Evolutionary conservation across 208 protist genomes (phyloP).

Genomic region (Balamuthia mandrillaris): DNA sequence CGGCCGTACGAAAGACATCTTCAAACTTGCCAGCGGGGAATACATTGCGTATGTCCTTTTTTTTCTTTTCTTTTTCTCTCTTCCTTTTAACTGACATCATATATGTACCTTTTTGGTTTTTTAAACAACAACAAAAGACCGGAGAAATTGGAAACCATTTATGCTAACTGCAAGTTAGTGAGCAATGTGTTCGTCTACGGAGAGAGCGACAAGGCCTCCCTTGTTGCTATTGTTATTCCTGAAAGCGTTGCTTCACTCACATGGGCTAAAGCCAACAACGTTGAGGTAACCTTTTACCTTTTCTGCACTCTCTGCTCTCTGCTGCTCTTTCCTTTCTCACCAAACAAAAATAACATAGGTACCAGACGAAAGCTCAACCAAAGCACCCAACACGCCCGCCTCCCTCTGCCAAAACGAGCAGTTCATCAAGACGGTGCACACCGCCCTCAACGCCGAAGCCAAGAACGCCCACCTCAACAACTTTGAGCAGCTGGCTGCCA

Average conservation of each 20-base stretch:
- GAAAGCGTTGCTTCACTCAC: slow-evolving; percentile 47
- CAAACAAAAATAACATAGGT: background rate
- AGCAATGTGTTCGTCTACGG: slow-evolving; percentile 47
- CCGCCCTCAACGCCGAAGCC: slow-evolving; percentile 34
- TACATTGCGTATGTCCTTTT: too few relatives aligned
- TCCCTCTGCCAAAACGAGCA: slow-evolving; percentile 21
- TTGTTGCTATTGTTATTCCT: slow-evolving; percentile 71
- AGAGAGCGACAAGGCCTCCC: slow-evolving; percentile 47
- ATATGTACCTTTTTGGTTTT: too few relatives aligned
- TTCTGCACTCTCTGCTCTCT: background rate
- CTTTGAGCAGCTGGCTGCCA: slow-evolving; percentile 59
- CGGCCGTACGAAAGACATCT: slow-evolving; percentile 80
- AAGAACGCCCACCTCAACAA: slow-evolving; percentile 52
- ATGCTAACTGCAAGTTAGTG: slow-evolving; percentile 44
- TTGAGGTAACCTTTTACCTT: background rate
- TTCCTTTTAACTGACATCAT: too few relatives aligned
- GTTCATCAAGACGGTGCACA: slow-evolving; percentile 53
- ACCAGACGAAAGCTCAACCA: background rate
- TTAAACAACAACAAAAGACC: too few relatives aligned
- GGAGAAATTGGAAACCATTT: slow-evolving; percentile 64
- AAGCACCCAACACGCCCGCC: slow-evolving; percentile 3
- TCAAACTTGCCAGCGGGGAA: slow-evolving; percentile 74
- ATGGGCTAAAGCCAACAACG: slow-evolving; percentile 28
- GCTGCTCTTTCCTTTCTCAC: background rate
- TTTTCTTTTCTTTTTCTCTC: too few relatives aligned